Percentiles rank a stretch among this genome's conserved stretches.
Conservation (phyloP, 2,329 filamentous ascomycete genomes). For the Colletotrichum siamense region DNA sequence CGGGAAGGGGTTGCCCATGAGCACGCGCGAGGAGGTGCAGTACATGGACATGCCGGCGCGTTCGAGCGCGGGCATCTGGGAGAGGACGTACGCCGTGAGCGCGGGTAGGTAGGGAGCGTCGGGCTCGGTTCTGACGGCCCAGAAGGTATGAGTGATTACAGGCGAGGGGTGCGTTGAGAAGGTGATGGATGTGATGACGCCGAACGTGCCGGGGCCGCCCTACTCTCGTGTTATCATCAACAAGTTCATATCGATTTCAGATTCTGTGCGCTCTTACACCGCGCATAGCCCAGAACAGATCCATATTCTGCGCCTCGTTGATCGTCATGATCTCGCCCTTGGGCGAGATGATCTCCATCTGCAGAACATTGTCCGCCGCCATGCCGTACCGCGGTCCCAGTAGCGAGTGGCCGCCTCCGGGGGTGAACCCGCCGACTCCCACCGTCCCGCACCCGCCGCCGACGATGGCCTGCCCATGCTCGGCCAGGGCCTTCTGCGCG, state of each 20-base stretch:
- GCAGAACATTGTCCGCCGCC: slow-evolving; percentile 66
- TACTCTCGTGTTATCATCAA: slow-evolving; percentile 23
- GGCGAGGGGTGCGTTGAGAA: slow-evolving; percentile 54
- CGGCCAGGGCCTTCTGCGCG: slow-evolving; percentile 49
- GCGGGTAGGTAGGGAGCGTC: slow-evolving; percentile 48
- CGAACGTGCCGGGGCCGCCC: slow-evolving; percentile 67
- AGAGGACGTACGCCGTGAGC: slow-evolving; percentile 51
- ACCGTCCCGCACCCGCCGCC: slow-evolving; percentile 62
- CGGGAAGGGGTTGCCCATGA: slow-evolving; percentile 41
- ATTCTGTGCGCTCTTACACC: slow-evolving; percentile 43
- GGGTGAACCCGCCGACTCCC: slow-evolving; percentile 64
- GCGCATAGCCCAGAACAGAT: slow-evolving; percentile 69
- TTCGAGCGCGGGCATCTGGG: slow-evolving; percentile 49
- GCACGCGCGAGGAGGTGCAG: slow-evolving; percentile 29
- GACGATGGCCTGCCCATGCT: slow-evolving; percentile 54
- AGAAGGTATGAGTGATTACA: slow-evolving; percentile 30
- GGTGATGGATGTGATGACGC: slow-evolving; percentile 63
- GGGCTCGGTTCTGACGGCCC: slow-evolving; percentile 27
- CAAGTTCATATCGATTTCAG: background rate
- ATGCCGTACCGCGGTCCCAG: slow-evolving; percentile 61
- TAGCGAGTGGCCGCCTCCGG: slow-evolving; percentile 65
- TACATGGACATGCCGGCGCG: slow-evolving; percentile 59
- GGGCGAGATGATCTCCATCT: slow-evolving; percentile 62
- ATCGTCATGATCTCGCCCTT: slow-evolving; percentile 53
- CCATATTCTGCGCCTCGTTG: slow-evolving; percentile 57